Evolutionary conservation across 495 filamentous ascomycete genomes (phyloP).

Genomic region (Eremomyces bilateralis): DNA sequence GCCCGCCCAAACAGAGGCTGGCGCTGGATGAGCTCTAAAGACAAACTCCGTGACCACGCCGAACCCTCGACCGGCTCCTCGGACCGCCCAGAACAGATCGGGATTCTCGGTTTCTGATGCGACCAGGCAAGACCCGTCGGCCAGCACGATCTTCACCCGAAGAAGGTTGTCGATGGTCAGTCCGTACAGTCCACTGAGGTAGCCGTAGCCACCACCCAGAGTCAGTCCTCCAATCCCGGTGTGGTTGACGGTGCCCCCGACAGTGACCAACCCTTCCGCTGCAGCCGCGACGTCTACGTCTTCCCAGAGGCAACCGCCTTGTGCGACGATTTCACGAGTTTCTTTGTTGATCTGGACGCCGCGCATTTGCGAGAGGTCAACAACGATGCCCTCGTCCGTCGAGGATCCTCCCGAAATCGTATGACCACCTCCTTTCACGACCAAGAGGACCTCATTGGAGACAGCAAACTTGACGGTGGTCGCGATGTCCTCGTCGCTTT

Average conservation of each 20-base stretch:
- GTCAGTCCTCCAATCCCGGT: constrained; percentile 37
- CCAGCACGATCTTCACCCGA: constrained; percentile 26
- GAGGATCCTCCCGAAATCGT: constrained; percentile 28
- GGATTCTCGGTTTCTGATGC: constrained; percentile 17
- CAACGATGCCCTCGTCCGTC: constrained; percentile 28
- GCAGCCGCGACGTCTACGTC: constrained; percentile 32
- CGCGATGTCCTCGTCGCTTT: constrained; percentile 20
- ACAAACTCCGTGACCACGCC: constrained; percentile 23
- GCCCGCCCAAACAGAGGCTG: constrained; percentile 25
- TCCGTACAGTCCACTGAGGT: constrained; percentile 27
- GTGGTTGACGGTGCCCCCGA: constrained; percentile 38
- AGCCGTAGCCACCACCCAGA: constrained; percentile 35
- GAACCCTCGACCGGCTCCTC: constrained; percentile 19
- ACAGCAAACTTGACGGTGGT: constrained; percentile 23
- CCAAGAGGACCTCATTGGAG: constrained; percentile 24
- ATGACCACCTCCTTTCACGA: constrained; percentile 32
- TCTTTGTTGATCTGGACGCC: constrained; percentile 24
- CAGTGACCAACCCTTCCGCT: constrained; percentile 28
- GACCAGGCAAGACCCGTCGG: constrained; percentile 23
- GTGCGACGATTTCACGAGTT: constrained; percentile 24
- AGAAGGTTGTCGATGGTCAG: constrained; percentile 31
- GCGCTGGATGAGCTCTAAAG: constrained; percentile 24
- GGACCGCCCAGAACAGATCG: constrained; percentile 20
- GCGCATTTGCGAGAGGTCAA: constrained; percentile 32
- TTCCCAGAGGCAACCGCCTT: constrained; percentile 33